phyloP scores from a whole-genome alignment of 441 rosid species.

The Geranium incanum region DNA sequence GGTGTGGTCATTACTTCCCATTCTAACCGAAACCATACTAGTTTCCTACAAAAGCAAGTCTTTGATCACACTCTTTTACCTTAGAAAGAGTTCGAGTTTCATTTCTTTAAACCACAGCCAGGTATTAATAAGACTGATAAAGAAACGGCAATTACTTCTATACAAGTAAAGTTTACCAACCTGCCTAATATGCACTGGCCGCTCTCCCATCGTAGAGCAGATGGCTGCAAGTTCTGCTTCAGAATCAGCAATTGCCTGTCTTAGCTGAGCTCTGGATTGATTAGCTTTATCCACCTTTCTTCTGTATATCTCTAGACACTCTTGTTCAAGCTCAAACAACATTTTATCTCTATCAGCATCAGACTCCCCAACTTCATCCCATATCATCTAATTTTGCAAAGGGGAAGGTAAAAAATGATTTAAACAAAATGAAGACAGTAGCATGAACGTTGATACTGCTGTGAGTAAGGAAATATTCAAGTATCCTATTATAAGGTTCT shows the following conservation, averaged over 20 bases:
- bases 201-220: constrained; percentile 78
- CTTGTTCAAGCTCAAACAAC: constrained; percentile 87
- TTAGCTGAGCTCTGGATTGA: constrained; percentile 67
- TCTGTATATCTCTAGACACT: constrained; percentile 87
- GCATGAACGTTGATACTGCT: constrained; percentile 6
- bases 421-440: neutral
- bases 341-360: constrained; percentile 72
- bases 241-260: constrained; percentile 73
- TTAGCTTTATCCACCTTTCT: constrained; percentile 89
- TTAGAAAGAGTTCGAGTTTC: neutral
- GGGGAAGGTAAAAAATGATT: neutral
- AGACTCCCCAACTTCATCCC: constrained; percentile 98
- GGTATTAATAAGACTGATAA: neutral
- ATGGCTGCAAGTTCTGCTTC: constrained; percentile 87
- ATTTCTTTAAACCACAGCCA: neutral
- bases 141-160: neutral
- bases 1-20: neutral
- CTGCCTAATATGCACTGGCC: constrained; percentile 81
- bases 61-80: neutral
- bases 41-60: too few relatives aligned
- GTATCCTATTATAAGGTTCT: neutral
- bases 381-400: constrained; percentile 48
- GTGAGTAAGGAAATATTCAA: neutral
- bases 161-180: constrained; percentile 29
- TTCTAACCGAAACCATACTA: too few relatives aligned